Evolutionary conservation across 2,329 filamentous ascomycete genomes (phyloP), one percentile per base, ranked within the genome.

Genomic region (Acrocalymma vagum): DNA sequence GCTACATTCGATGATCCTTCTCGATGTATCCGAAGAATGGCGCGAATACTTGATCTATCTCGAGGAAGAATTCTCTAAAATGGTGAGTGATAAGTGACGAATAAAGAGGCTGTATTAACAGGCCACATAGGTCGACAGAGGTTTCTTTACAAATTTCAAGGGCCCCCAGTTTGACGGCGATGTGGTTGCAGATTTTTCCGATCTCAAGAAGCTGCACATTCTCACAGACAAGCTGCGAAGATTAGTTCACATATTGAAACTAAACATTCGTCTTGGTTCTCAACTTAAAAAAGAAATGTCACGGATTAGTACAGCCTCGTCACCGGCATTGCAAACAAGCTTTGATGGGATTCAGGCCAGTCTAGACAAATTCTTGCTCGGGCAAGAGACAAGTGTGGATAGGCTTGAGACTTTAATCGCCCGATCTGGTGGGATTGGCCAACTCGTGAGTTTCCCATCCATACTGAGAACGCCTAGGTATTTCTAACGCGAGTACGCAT

Each of bases 111-210:
- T 20, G 8, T 10, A 21, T 17, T 29, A 16, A 34, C 17, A 28
- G 10, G 30, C 22, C 10, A 14, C 6, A 23, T 27, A 48, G 48
- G 33, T 41, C 14, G 39, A 51, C 23, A 30, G 31, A 33, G 48
- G 48, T 5, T 51, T 51, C 25, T 48, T 38, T 29, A 43, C 48
- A 6, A 48, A 51, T 14, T 6, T 51, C 20, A 44, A 48, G 16
- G 29, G 35, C 6, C 29, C 25, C 13, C 39, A 24, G 13, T 8
- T 4, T 13, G 33, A 38, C 37, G 40, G 38, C 6, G 48, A 42
- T 20, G n/a, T 45, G 5, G 22, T 36, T 16, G 35, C 40, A 29
- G 48, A 51, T 23, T 51, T 44, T 26, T 39, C 38, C 13, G 48
- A 51, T 22, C 26, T 48, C 13, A 30, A 44, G 15, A 42, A 26